These are phyloP conservation scores for Xylaria longipes DNA, from an alignment of 495 filamentous ascomycete genomes.

Conservation along the genomic window DNA sequence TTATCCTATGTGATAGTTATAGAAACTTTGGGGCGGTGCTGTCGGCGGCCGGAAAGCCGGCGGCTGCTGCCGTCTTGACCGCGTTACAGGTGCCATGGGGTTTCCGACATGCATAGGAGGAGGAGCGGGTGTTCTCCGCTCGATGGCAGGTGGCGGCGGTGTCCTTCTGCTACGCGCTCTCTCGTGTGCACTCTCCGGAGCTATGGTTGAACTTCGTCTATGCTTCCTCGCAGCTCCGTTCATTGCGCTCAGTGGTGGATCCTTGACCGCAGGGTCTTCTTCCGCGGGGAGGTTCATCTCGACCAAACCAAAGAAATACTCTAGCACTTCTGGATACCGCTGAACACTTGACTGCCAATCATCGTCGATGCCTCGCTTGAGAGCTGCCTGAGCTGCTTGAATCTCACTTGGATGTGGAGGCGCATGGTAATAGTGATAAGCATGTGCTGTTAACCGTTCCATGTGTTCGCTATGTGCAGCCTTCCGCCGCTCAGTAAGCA, in stretches of 20 bases:
- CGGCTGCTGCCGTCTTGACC: constrained; percentile 34
- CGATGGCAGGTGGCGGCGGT: constrained; percentile 38
- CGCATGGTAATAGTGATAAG: constrained; percentile 61
- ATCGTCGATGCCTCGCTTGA: constrained; percentile 73
- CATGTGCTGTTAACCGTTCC: constrained; percentile 61
- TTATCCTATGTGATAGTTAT: constrained; percentile 14
- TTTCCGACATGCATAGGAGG: constrained; percentile 30
- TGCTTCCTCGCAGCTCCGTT: constrained; percentile 48
- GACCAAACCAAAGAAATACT: constrained; percentile 73
- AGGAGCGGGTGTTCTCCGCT: constrained; percentile 40
- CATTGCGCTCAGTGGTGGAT: constrained; percentile 62
- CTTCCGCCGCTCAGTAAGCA: constrained; percentile 66
- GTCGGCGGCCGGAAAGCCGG: constrained; percentile 12
- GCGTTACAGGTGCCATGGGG: constrained; percentile 37
- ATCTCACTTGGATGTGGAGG: constrained; percentile 64
- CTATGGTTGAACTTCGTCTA: constrained; percentile 42
- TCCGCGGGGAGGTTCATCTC: constrained; percentile 64
- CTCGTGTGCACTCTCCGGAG: constrained; percentile 38
- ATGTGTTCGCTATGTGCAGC: constrained; percentile 61
- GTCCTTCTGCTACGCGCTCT: constrained; percentile 35
- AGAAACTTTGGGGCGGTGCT: constrained; percentile 21
- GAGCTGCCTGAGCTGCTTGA: constrained; percentile 60
- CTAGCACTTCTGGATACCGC: constrained; percentile 74
- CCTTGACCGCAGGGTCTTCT: constrained; percentile 58
- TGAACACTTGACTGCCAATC: constrained; percentile 75